A percentile compares a stretch with the other conserved stretches of the same genome.
Conservation (phyloP, 495 filamentous ascomycete species). For the Talaromyces borbonicus region DNA sequence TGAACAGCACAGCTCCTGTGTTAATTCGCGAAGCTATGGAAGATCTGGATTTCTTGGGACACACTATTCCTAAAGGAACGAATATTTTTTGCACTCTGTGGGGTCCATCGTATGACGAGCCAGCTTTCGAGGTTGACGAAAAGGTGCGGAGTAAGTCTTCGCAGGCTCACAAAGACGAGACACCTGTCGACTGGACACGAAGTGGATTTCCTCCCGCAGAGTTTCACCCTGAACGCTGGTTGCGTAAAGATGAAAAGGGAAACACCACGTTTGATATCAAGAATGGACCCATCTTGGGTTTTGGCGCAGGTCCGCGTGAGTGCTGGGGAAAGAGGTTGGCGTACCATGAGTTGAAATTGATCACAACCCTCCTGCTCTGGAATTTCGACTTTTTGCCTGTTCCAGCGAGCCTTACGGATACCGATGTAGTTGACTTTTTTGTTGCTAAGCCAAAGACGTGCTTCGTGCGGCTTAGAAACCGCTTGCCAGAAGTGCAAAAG, state of each 20-base stretch:
- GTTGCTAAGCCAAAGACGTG: neutral
- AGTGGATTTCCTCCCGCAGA: neutral
- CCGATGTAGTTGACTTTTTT: neutral
- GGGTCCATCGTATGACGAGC: neutral
- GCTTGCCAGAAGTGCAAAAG: neutral
- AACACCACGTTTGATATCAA: neutral
- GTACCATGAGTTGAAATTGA: conserved; percentile 19
- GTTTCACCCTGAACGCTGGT: neutral
- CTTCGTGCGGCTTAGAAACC: neutral
- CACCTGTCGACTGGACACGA: neutral
- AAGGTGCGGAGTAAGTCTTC: neutral
- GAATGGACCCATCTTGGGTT: neutral
- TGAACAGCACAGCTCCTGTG: conserved; percentile 6
- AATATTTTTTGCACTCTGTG: conserved; percentile 12
- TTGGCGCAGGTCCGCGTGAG: neutral
- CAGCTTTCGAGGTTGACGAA: neutral
- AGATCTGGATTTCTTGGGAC: conserved; percentile 9
- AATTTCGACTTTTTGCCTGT: conserved; percentile 21
- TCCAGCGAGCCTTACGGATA: neutral
- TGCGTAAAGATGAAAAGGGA: neutral
- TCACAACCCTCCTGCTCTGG: conserved; percentile 25
- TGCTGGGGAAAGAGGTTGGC: conserved; percentile 12
- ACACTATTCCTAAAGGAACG: conserved; percentile 17
- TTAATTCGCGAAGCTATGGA: conserved; percentile 14
- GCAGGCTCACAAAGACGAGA: neutral